Evolutionary conservation across 1,139 yeast genomes (phyloP).

Genomic region (Blastobotrys ciferrii): DNA sequence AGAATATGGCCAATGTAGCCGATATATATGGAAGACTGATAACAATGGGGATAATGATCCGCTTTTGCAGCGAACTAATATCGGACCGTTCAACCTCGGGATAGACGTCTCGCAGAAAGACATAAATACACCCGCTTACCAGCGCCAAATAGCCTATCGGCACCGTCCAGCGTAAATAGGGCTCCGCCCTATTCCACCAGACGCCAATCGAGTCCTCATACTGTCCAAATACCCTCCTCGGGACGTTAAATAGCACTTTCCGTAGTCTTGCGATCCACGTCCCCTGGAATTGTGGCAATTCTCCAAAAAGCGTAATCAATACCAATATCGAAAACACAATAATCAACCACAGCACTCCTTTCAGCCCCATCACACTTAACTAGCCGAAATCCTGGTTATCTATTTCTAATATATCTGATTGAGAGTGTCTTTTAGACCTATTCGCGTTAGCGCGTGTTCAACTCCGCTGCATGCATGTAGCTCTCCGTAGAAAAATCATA

Average conservation of each 20-base stretch:
- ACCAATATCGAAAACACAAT: slow-evolving; percentile 26
- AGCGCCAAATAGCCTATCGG: slow-evolving; percentile 51
- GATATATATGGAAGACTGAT: slow-evolving; percentile 42
- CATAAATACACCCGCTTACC: slow-evolving; percentile 46
- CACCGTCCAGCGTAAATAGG: slow-evolving; percentile 36
- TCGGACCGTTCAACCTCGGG: slow-evolving; percentile 32
- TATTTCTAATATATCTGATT: no score
- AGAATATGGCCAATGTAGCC: slow-evolving; percentile 48
- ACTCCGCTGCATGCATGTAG: no score
- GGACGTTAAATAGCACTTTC: slow-evolving; percentile 11
- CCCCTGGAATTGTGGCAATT: slow-evolving; percentile 48
- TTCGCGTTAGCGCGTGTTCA: neutral
- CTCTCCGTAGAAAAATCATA: no score
- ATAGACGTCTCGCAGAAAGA: slow-evolving; percentile 47
- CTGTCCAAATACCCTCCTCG: slow-evolving; percentile 8
- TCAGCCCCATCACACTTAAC: neutral
- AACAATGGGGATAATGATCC: slow-evolving; percentile 28
- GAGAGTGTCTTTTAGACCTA: no score
- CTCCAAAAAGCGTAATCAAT: slow-evolving; percentile 49
- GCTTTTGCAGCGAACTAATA: slow-evolving; percentile 12
- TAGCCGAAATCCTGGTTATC: neutral
- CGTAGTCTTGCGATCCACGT: slow-evolving; percentile 21
- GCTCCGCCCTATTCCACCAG: slow-evolving; percentile 10
- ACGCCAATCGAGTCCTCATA: neutral
- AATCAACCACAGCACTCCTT: slow-evolving; percentile 11